Evolutionary conservation across 2,329 filamentous ascomycete species (phyloP), one percentile per base, ranked within the genome.

Genomic region (Endothia cerciana): DNA sequence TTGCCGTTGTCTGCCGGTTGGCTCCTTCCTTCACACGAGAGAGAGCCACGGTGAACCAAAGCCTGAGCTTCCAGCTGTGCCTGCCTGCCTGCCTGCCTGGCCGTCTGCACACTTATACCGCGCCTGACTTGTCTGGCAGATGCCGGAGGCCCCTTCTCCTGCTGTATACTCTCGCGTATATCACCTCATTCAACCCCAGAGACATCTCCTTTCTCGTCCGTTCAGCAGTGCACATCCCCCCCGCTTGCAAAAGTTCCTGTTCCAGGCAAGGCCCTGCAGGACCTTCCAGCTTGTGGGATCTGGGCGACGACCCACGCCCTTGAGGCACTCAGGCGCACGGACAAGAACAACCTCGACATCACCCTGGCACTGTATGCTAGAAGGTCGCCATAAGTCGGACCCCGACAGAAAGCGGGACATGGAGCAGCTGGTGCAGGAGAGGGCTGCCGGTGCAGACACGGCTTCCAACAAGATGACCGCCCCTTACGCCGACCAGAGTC

Each of bases 401-500:
- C n/a, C 36, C 55, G 36, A 36, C 30, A 51, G 13, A 55, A 33
- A 30, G 5, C 40, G 51, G 10, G 56, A 36, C 15, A 65, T 68
- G 66, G 60, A 65, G 40, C 63, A 63, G 30, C 36, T 45, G 57
- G 47, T 53, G 36, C 53, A 63, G 25, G 41, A 61, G 30, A 38
- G 30, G 60, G 63, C 63, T 57, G 63, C 40, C 10, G 65, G 41
- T 10, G 53, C 45, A 15, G 53, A 49, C 40, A 40, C 36, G 41
- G 43, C 61, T 25, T 72, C 72, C 68, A 78, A 61, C 62, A 77
- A 77, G 43, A 74, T 81, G 65, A 78, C 79, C 66, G 81, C 84
- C 30, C 92, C 91, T 1, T 91, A 88, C 75, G 78, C 82, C 68
- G 77, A 85, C 4, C 94, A 97, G 78, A 87, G 97, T 74, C 80